phyloP scores from a whole-genome alignment of 2,329 filamentous ascomycete genomes.

The Ophiosphaerella narmari region DNA sequence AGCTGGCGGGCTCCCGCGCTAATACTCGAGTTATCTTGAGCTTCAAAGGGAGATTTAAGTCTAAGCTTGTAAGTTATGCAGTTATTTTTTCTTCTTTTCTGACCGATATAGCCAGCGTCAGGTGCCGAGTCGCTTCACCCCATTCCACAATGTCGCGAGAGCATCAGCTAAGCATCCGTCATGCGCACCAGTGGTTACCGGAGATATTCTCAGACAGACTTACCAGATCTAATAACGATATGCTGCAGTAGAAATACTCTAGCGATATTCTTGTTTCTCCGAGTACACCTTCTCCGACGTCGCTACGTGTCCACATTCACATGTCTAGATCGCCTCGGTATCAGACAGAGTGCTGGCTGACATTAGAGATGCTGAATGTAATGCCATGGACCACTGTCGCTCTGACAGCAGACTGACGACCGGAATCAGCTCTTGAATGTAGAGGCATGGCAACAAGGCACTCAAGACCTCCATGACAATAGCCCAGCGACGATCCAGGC shows the following conservation, averaged over 20 bases:
- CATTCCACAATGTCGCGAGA: too few species aligned
- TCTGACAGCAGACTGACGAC: background rate
- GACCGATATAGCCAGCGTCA: background rate
- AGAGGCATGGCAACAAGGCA: background rate
- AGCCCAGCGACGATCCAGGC: constrained; percentile 1
- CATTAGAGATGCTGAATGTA: constrained; percentile 4
- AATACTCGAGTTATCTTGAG: too few species aligned
- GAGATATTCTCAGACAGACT: background rate
- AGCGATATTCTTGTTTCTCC: constrained; percentile 10
- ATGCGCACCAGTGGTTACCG: constrained; percentile 6
- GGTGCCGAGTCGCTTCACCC: too few species aligned
- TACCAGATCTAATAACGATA: background rate
- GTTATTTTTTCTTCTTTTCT: too few species aligned
- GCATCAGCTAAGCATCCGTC: background rate
- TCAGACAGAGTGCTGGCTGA: background rate
- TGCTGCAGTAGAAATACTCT: background rate
- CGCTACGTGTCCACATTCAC: constrained; percentile 12
- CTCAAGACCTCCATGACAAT: constrained; percentile 10
- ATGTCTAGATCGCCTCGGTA: constrained; percentile 5
- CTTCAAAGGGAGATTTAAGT: background rate
- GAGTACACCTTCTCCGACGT: constrained; percentile 11
- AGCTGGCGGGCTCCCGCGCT: too few species aligned
- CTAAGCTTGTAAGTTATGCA: background rate
- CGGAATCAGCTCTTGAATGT: background rate
- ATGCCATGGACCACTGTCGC: constrained; percentile 6